Conservation (phyloP, 1,284 basidiomycete genomes). For the Puccinia hordei region DNA sequence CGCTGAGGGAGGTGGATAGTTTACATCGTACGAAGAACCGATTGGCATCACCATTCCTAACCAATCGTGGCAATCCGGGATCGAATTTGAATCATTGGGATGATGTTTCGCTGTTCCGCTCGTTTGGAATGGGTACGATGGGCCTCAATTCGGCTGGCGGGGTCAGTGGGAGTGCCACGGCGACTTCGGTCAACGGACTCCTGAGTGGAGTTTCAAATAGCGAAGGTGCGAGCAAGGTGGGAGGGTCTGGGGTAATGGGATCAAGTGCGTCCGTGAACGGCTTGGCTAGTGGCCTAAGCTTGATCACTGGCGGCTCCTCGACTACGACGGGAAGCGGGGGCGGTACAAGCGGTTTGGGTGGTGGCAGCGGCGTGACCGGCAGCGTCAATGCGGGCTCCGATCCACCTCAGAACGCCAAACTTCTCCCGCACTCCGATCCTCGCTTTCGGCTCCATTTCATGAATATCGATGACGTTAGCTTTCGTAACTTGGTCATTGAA, state of each 20-base stretch:
- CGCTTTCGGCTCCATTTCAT: slow-evolving; percentile 70
- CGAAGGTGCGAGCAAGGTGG: slow-evolving; percentile 17
- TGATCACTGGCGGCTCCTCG: slow-evolving; percentile 41
- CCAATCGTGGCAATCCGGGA: slow-evolving; percentile 68
- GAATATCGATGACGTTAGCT: slow-evolving; percentile 56
- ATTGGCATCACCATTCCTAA: slow-evolving; percentile 30
- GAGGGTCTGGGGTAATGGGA: slow-evolving; percentile 31
- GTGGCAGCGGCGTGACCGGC: not conserved
- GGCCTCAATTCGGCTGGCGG: slow-evolving; percentile 51
- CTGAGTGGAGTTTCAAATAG: slow-evolving; percentile 24
- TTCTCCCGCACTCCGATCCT: slow-evolving; percentile 75
- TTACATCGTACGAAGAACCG: slow-evolving; percentile 70
- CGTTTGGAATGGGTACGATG: slow-evolving; percentile 34
- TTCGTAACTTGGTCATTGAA: slow-evolving; percentile 57
- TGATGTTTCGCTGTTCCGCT: slow-evolving; percentile 53
- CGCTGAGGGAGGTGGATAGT: slow-evolving; percentile 84
- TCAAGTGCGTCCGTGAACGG: slow-evolving; percentile 39
- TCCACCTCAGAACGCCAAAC: slow-evolving; percentile 21
- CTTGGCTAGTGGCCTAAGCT: slow-evolving; percentile 33
- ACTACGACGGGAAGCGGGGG: slow-evolving; percentile 2
- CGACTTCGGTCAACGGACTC: slow-evolving; percentile 19
- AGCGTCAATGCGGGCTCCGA: slow-evolving; percentile 13
- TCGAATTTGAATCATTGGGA: slow-evolving; percentile 60
- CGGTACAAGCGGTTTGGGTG: slow-evolving; percentile 15
- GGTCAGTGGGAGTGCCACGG: slow-evolving; percentile 8